phyloP scores from a whole-genome alignment of 345 rosid species.

The Corchorus olitorius region DNA sequence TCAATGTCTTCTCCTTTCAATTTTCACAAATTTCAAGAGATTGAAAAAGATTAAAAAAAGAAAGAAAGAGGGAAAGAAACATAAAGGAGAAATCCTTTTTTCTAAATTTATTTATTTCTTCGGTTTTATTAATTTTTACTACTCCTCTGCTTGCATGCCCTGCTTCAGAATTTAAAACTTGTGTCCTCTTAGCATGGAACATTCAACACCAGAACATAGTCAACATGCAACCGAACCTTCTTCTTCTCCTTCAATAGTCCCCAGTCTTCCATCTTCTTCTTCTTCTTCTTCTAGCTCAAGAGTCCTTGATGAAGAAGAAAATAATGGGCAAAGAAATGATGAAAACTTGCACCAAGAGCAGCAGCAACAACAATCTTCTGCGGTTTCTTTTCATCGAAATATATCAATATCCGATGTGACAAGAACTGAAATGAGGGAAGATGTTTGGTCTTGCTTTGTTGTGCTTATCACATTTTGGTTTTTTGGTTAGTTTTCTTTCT shows the following conservation, averaged over 20 bases:
- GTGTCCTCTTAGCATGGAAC: slow-evolving; percentile 32
- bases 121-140: not conserved
- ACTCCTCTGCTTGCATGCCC: not conserved
- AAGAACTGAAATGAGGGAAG: slow-evolving; percentile 30
- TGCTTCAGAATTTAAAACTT: not conserved
- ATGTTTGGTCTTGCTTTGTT: slow-evolving; percentile 44
- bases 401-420: slow-evolving; percentile 27
- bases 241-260: slow-evolving; percentile 16
- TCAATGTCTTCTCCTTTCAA: slow-evolving; percentile 18
- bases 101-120: not conserved
- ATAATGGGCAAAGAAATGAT: slow-evolving; percentile 15
- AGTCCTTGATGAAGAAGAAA: slow-evolving; percentile 26
- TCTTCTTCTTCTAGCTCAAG: slow-evolving; percentile 28
- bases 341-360: slow-evolving; percentile 16
- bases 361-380: slow-evolving; percentile 21
- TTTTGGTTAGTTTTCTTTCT: slow-evolving; percentile 44
- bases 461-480: slow-evolving; percentile 49
- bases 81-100: not conserved
- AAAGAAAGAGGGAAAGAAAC: not conserved
- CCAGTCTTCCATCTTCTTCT: not conserved
- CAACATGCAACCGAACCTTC: slow-evolving; percentile 10
- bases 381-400: slow-evolving; percentile 30
- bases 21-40: not conserved
- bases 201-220: slow-evolving; percentile 12
- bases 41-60: not conserved